Conservation (phyloP, 140 eudicot genomes). For the Anethum foeniculum region DNA sequence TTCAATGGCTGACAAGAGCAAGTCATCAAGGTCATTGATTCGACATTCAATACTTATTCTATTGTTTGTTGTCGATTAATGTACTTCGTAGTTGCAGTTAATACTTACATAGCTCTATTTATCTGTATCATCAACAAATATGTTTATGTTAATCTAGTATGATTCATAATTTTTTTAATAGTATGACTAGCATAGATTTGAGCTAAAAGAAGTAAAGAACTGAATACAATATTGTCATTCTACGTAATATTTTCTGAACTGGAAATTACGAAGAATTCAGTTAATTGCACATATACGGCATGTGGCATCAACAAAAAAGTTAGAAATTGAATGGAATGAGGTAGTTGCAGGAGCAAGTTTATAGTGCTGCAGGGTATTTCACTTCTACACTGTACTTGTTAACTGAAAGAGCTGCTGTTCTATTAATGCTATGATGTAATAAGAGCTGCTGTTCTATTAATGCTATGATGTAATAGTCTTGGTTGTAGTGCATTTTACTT, state of each 20-base stretch:
- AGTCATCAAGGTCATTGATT: conserved; percentile 5
- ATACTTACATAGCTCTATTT: background rate
- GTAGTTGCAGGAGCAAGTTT: background rate
- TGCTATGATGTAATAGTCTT: background rate
- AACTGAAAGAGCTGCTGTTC: background rate
- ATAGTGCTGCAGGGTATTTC: background rate
- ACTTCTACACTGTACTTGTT: background rate
- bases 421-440: background rate
- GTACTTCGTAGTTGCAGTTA: background rate
- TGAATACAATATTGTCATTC: background rate
- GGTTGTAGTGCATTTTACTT: background rate
- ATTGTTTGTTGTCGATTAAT: background rate
- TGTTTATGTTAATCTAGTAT: background rate
- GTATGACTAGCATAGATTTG: background rate
- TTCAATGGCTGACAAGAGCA: conserved; percentile 5
- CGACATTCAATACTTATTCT: background rate
- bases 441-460: background rate
- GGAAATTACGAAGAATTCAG: background rate
- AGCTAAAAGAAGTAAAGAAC: background rate
- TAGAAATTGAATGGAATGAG: background rate
- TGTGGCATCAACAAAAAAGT: background rate
- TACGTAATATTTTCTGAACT: no score
- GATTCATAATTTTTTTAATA: background rate
- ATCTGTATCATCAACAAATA: background rate
- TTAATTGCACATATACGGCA: background rate